phyloP scores from a whole-genome alignment of 495 filamentous ascomycete genomes.

The Friedmanniomyces simplex region DNA sequence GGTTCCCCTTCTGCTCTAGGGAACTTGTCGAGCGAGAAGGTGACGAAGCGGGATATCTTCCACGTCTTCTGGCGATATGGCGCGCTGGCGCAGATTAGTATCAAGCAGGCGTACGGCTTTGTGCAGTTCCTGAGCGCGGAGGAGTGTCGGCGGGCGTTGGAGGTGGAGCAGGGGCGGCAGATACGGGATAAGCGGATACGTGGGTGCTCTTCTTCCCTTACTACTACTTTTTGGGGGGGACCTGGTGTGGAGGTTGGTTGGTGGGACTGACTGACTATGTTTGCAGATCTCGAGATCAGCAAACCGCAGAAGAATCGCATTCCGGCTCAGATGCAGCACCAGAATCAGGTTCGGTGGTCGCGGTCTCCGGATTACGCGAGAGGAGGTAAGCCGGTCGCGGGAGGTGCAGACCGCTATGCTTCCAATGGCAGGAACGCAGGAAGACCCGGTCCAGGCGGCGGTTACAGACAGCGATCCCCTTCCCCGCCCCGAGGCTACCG shows the following conservation, averaged over 20 bases:
- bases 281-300: conserved; percentile 81
- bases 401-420: conserved; percentile 26
- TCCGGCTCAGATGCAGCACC: conserved; percentile 20
- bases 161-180: conserved; percentile 63
- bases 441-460: conserved; percentile 35
- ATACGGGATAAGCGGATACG: conserved; percentile 82
- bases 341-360: conserved; percentile 44
- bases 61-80: conserved; percentile 80
- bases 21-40: conserved; percentile 84
- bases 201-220: too few relatives aligned
- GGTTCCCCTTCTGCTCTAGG: conserved; percentile 41
- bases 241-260: too few relatives aligned
- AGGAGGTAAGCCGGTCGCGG: conserved; percentile 35
- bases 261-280: background rate
- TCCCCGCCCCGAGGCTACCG: conserved; percentile 52
- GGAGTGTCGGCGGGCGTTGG: conserved; percentile 63
- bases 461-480: conserved; percentile 39
- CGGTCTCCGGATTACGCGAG: conserved; percentile 61
- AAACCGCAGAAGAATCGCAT: conserved; percentile 58
- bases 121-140: conserved; percentile 77
- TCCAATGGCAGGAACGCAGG: conserved; percentile 21
- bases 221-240: too few relatives aligned
- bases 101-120: conserved; percentile 95
- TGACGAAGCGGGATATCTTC: conserved; percentile 89
- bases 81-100: conserved; percentile 83